Percentiles rank a stretch among this genome's conserved stretches.
Evolutionary conservation across 2,329 filamentous ascomycete species (phyloP).

Genomic region (Myriosclerotinia scirpicola): DNA sequence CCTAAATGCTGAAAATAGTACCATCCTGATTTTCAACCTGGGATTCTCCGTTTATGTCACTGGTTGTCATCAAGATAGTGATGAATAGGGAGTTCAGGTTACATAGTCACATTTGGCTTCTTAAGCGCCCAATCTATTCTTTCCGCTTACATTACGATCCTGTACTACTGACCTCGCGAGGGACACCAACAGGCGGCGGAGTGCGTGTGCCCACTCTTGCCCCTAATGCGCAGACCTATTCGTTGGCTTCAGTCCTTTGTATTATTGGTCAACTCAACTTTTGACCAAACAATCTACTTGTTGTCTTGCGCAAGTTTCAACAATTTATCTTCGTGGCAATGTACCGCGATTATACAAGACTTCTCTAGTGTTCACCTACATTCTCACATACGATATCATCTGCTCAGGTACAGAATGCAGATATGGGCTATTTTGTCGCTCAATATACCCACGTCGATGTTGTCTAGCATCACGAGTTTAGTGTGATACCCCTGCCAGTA

Average conservation of each 20-base stretch:
- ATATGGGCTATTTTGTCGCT: background rate
- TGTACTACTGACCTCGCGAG: background rate
- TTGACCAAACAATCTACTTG: background rate
- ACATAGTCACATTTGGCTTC: background rate
- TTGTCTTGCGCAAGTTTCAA: background rate
- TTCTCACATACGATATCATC: background rate
- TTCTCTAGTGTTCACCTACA: background rate
- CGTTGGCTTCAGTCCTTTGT: background rate
- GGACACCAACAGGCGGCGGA: background rate
- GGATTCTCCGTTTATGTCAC: background rate
- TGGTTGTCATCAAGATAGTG: background rate
- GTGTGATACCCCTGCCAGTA: conserved; percentile 1
- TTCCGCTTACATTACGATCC: background rate
- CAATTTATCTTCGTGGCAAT: background rate
- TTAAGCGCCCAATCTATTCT: background rate
- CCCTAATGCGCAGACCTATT: background rate
- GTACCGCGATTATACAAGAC: background rate
- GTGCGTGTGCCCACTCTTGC: background rate
- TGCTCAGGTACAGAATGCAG: background rate
- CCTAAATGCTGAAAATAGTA: background rate
- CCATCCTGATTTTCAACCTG: background rate
- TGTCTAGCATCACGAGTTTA: background rate
- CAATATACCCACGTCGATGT: background rate
- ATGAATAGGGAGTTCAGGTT: background rate
- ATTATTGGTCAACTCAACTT: background rate